A percentile compares a stretch with the other conserved stretches of the same genome.
These are phyloP conservation scores for Perilla frutescens DNA, from an alignment of 257 asterid species.

Conservation along the genomic window DNA sequence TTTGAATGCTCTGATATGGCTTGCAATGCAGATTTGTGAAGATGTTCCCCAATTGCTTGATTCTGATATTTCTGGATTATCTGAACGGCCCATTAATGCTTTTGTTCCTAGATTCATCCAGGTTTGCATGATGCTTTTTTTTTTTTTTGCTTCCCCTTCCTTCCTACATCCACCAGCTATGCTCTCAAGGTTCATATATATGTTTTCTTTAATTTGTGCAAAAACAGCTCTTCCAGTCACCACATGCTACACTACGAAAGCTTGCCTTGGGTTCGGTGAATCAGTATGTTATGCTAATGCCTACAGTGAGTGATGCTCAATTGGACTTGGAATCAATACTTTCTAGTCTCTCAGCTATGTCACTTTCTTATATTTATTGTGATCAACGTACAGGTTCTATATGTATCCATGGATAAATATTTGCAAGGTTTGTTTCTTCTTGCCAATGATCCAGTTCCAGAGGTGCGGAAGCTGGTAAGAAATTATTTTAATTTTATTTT, in stretches of 20 bases:
- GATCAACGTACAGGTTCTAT: constrained; percentile 60
- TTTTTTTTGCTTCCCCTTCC: neutral
- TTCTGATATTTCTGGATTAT: constrained; percentile 78
- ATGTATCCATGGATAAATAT: constrained; percentile 81
- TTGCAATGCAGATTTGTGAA: constrained; percentile 70
- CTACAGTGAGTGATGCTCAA: constrained; percentile 59
- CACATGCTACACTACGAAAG: constrained; percentile 73
- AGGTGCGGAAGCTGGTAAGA: constrained; percentile 94
- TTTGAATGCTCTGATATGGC: constrained; percentile 8
- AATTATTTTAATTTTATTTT: neutral
- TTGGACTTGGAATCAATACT: constrained; percentile 23
- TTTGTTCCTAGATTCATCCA: constrained; percentile 89
- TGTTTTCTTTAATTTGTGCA: constrained; percentile 24
- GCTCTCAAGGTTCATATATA: constrained; percentile 19
- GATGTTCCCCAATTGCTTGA: constrained; percentile 89
- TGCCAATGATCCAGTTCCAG: constrained; percentile 80
- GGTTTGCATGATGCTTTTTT: constrained; percentile 47
- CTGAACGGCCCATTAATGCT: constrained; percentile 85
- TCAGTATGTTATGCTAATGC: constrained; percentile 96
- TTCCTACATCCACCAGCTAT: neutral
- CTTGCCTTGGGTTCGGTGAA: constrained; percentile 90
- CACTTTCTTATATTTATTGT: neutral
- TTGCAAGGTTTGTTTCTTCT: constrained; percentile 92
- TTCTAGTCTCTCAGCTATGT: constrained; percentile 19
- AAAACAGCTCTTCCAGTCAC: constrained; percentile 93